Percentiles rank a stretch among this genome's conserved stretches.
phyloP scores from a whole-genome alignment of 164 flowering plant species.

The Annona squamosa region DNA sequence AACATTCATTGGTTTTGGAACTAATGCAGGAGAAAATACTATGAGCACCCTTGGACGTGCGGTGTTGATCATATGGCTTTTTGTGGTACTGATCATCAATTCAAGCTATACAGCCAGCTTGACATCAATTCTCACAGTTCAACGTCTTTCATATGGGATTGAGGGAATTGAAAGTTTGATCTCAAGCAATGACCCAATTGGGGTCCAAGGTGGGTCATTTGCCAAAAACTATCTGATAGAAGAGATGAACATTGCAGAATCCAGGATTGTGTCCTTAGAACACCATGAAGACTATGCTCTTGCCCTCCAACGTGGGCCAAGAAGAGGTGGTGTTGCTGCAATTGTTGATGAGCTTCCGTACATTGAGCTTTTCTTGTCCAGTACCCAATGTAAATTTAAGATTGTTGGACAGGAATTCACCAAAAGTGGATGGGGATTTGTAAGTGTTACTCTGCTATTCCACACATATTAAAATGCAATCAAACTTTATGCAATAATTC shows the following conservation, averaged over 20 bases:
- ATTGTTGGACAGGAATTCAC: constrained; percentile 86
- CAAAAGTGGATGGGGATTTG: constrained; percentile 96
- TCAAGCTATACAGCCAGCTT: constrained; percentile 97
- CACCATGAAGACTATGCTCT: constrained; percentile 34
- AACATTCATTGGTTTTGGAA: constrained; percentile 9
- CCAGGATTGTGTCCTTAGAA: constrained; percentile 44
- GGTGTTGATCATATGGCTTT: constrained; percentile 84
- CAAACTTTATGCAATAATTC: too few species aligned
- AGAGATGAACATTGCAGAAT: constrained; percentile 59
- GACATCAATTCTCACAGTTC: constrained; percentile 92
- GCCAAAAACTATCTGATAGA: constrained; percentile 57
- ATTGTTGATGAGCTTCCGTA: constrained; percentile 94
- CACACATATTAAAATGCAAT: too few species aligned
- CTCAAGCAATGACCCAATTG: constrained; percentile 56
- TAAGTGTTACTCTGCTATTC: constrained; percentile 33
- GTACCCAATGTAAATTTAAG: constrained; percentile 43
- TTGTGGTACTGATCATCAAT: constrained; percentile 81
- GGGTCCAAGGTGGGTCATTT: constrained; percentile 84
- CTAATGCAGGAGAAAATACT: constrained; percentile 71
- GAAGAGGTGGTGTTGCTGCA: constrained; percentile 76
- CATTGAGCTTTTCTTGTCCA: constrained; percentile 56
- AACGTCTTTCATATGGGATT: constrained; percentile 67
- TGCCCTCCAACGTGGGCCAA: constrained; percentile 58
- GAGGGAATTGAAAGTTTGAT: constrained; percentile 71
- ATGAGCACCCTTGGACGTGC: constrained; percentile 73